A percentile compares a stretch with the other conserved stretches of the same genome.
Evolutionary conservation across 495 filamentous ascomycete genomes (phyloP).

Genomic region (Neurospora intermedia): DNA sequence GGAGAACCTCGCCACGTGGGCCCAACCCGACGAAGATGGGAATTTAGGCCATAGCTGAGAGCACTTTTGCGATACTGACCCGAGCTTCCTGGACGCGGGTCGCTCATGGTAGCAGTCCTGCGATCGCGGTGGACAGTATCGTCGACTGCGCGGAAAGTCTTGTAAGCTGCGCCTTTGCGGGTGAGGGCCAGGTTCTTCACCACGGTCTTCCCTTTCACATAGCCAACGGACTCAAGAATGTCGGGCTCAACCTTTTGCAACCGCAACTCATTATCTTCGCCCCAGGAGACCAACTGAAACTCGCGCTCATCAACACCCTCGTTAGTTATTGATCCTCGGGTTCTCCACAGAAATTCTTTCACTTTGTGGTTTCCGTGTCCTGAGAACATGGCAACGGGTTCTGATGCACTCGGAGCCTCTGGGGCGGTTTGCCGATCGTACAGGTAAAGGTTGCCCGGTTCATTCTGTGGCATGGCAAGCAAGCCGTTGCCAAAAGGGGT

Average conservation of each 20-base stretch:
- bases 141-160: slow-evolving; percentile 59
- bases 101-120: slow-evolving; percentile 39
- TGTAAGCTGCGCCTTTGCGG: slow-evolving; percentile 74
- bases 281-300: slow-evolving; percentile 91
- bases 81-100: slow-evolving; percentile 34
- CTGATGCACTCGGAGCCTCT: slow-evolving; percentile 30
- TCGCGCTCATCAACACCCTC: slow-evolving; percentile 77
- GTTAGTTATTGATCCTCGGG: slow-evolving; percentile 55
- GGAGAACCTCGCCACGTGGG: slow-evolving; percentile 41
- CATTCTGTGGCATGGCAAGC: slow-evolving; percentile 84
- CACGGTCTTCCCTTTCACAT: slow-evolving; percentile 55
- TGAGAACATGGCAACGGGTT: slow-evolving; percentile 62
- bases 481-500: slow-evolving; percentile 85
- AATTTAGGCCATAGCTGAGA: slow-evolving; percentile 34
- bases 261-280: slow-evolving; percentile 70
- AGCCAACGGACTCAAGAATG: slow-evolving; percentile 61
- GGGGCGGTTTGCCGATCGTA: slow-evolving; percentile 55
- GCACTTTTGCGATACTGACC: slow-evolving; percentile 30
- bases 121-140: slow-evolving; percentile 38
- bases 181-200: slow-evolving; percentile 62
- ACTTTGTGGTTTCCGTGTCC: slow-evolving; percentile 74
- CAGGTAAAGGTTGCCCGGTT: slow-evolving; percentile 72
- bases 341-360: slow-evolving; percentile 90
- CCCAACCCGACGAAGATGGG: slow-evolving; percentile 28
- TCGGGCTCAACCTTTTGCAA: slow-evolving; percentile 63